phyloP scores from a whole-genome alignment of 2,329 filamentous ascomycete genomes.

The Alternaria panax region DNA sequence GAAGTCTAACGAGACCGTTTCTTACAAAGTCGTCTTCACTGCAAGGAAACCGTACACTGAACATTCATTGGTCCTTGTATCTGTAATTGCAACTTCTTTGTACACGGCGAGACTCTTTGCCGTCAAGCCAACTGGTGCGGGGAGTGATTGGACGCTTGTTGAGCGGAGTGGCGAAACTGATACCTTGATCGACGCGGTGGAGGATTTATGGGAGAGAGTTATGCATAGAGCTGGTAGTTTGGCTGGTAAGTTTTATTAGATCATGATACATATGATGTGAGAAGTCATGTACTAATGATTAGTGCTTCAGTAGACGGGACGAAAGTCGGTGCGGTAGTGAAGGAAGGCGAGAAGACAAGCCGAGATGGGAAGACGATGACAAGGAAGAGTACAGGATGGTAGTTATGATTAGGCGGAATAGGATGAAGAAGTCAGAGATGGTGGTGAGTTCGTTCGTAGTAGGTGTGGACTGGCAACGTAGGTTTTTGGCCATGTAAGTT shows the following conservation, averaged over 20 bases:
- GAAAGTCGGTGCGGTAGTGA: neutral
- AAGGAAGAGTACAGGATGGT: neutral
- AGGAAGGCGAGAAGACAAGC: neutral
- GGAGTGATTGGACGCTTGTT: neutral
- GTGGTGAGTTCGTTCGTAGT: neutral
- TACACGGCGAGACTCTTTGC: conserved; percentile 3
- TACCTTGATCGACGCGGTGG: conserved; percentile 10
- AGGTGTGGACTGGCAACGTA: neutral
- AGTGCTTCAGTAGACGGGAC: neutral
- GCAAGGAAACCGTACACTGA: neutral
- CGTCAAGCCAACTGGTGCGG: neutral
- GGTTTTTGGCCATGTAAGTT: neutral
- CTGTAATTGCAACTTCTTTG: neutral
- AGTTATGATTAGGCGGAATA: neutral
- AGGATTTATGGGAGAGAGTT: conserved; percentile 7
- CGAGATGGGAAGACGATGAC: fast-evolving
- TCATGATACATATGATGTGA: neutral
- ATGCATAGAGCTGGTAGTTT: neutral
- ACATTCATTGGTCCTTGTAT: neutral
- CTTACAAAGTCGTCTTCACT: neutral
- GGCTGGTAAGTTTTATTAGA: neutral
- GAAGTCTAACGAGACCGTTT: neutral
- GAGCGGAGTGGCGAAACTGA: conserved; percentile 4
- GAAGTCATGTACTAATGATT: neutral
- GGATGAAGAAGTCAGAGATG: neutral